Evolutionary conservation across 1,284 basidiomycete genomes (phyloP).

Genomic region (Dichomitus squalens): DNA sequence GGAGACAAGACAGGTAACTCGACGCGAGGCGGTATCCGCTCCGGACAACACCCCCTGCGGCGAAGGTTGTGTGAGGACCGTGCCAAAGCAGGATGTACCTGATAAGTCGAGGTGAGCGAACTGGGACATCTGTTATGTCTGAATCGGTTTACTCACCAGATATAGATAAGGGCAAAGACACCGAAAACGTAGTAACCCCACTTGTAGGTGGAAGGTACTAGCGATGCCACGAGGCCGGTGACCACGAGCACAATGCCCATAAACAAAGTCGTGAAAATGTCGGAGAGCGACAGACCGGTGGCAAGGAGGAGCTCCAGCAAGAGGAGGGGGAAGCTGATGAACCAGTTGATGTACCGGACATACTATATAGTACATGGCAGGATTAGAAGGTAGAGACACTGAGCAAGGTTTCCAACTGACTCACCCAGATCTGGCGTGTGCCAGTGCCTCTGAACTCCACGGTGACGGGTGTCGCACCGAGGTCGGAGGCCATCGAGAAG

Average conservation of each 20-base stretch:
- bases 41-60: conserved; percentile 40
- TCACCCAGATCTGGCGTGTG: conserved; percentile 56
- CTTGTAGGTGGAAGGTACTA: conserved; percentile 55
- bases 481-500: conserved; percentile 63
- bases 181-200: conserved; percentile 53
- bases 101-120: neutral
- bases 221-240: conserved; percentile 53
- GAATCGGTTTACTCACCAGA: conserved; percentile 40
- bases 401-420: neutral
- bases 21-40: conserved; percentile 44
- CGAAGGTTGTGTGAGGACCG: conserved; percentile 36
- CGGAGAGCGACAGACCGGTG: conserved; percentile 53
- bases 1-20: conserved; percentile 49
- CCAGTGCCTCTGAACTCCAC: conserved; percentile 48
- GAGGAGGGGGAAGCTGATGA: conserved; percentile 59
- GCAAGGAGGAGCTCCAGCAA: conserved; percentile 51
- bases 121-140: neutral
- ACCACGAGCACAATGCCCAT: conserved; percentile 55
- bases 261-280: conserved; percentile 58
- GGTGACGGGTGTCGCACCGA: conserved; percentile 52
- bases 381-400: neutral
- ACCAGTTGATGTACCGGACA: conserved; percentile 60
- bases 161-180: conserved; percentile 46
- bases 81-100: conserved; percentile 37
- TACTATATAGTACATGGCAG: conserved; percentile 34